phyloP scores from a whole-genome alignment of 768 basidiomycete species.

The Inosperma sp. region DNA sequence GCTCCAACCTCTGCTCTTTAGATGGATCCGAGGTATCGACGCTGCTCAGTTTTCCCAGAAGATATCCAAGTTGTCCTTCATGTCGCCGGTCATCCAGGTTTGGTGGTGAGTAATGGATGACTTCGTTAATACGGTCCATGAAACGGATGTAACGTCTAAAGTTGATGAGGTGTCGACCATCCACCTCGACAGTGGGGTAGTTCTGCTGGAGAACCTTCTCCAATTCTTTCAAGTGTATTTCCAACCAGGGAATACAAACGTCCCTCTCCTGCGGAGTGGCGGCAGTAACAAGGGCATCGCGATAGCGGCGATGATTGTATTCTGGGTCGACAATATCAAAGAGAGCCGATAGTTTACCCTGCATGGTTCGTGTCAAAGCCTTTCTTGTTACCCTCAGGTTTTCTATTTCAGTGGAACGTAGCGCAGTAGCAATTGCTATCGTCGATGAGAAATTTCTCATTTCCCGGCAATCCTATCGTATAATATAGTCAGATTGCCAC shows the following conservation, averaged over 20 bases:
- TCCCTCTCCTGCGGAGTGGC: conserved; percentile 8
- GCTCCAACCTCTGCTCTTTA: too few relatives aligned
- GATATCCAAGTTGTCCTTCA: conserved; percentile 36
- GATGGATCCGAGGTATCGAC: conserved; percentile 20
- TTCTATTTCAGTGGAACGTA: conserved; percentile 37
- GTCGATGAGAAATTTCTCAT: conserved; percentile 42
- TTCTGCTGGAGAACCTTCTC: conserved; percentile 28
- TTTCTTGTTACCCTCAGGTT: conserved; percentile 31
- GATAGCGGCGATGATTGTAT: conserved; percentile 35
- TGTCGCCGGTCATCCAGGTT: conserved; percentile 31
- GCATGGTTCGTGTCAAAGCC: conserved; percentile 24
- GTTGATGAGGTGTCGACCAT: conserved; percentile 37
- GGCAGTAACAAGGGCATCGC: conserved; percentile 27
- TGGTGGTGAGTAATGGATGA: conserved; percentile 28
- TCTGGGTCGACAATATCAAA: conserved; percentile 32
- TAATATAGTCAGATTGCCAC: too few relatives aligned
- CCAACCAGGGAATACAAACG: conserved; percentile 1
- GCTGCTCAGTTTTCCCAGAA: conserved; percentile 35
- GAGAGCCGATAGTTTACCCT: conserved; percentile 28
- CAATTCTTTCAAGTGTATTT: conserved; percentile 36
- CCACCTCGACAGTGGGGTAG: conserved; percentile 23
- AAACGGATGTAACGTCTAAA: conserved; percentile 38
- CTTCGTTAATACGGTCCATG: conserved; percentile 32
- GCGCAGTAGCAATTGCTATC: conserved; percentile 38
- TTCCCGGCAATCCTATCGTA: conserved; percentile 43